phyloP scores from a whole-genome alignment of 177 flowering plant species.

The Telopea speciosissima region DNA sequence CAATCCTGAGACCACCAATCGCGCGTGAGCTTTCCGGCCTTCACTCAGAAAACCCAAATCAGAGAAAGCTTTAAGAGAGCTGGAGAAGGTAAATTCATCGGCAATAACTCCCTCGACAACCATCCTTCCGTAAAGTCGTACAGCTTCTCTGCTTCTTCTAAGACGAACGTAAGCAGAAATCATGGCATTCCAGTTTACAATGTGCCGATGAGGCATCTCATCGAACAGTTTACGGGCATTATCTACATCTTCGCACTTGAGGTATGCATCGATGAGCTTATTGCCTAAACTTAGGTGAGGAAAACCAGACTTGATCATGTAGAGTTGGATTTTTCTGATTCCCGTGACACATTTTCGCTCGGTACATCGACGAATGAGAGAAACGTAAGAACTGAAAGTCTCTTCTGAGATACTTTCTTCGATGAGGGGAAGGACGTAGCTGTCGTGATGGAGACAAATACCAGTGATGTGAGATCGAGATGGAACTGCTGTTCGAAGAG shows the following conservation, averaged over 20 bases:
- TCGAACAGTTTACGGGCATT: conserved; percentile 47
- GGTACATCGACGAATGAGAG: conserved; percentile 29
- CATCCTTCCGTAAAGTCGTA: conserved; percentile 34
- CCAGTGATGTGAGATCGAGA: neutral
- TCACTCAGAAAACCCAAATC: conserved; percentile 30
- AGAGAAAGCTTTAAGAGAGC: conserved; percentile 41
- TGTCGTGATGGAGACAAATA: neutral
- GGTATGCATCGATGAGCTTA: conserved; percentile 37
- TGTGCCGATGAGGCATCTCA: conserved; percentile 36
- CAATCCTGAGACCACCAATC: conserved; percentile 34
- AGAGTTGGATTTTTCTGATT: conserved; percentile 28
- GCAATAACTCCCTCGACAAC: conserved; percentile 30
- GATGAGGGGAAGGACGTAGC: neutral
- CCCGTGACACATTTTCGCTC: conserved; percentile 17
- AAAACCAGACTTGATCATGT: conserved; percentile 33
- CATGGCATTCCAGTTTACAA: conserved; percentile 53
- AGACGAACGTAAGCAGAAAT: conserved; percentile 34
- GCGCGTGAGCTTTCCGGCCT: conserved; percentile 41
- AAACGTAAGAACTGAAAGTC: conserved; percentile 29
- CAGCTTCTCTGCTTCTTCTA: conserved; percentile 30
- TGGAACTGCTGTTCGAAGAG: conserved; percentile 3
- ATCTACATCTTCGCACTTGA: conserved; percentile 31
- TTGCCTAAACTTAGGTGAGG: conserved; percentile 28
- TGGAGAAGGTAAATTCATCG: conserved; percentile 43
- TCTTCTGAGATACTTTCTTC: conserved; percentile 1